phyloP scores from a whole-genome alignment of 352 stramenopile species.

The Pythium aristosporum region DNA sequence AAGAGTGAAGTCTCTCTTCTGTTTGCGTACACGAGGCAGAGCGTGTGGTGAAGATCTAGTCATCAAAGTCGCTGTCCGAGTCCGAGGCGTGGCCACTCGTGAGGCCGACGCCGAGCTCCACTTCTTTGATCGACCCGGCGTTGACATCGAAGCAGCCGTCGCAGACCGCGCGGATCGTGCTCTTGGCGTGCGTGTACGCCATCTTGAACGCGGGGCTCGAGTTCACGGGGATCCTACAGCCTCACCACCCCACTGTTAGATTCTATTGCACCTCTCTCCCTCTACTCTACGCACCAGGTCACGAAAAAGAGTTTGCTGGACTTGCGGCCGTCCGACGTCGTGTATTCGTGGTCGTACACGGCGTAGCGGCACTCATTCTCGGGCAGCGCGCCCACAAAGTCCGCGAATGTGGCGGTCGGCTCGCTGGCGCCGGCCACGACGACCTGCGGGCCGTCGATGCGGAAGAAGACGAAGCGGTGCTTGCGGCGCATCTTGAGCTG shows the following conservation, averaged over 20 bases:
- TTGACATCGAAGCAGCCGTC: constrained; percentile 83
- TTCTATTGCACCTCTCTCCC: not conserved
- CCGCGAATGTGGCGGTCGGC: constrained; percentile 44
- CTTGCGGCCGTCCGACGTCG: constrained; percentile 75
- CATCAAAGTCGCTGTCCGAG: constrained; percentile 86
- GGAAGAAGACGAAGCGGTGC: constrained; percentile 82
- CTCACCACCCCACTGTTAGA: not conserved
- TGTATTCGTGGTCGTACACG: constrained; percentile 86
- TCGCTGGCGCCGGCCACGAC: constrained; percentile 56
- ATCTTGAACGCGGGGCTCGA: constrained; percentile 86
- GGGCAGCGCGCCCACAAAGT: constrained; percentile 62
- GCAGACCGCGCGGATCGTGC: constrained; percentile 68
- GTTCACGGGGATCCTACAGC: constrained; percentile 68
- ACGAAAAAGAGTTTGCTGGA: constrained; percentile 89
- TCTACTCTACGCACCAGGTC: constrained; percentile 49
- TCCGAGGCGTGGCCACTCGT: constrained; percentile 60
- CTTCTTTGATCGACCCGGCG: constrained; percentile 68
- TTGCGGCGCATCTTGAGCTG: constrained; percentile 89
- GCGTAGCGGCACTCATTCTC: constrained; percentile 86
- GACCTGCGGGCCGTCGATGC: constrained; percentile 75
- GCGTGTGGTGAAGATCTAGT: constrained; percentile 30
- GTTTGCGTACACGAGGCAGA: not conserved
- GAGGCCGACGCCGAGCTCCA: constrained; percentile 66
- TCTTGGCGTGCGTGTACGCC: constrained; percentile 88
- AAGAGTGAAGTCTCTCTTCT: not conserved